These are phyloP conservation scores for Gossypioides kirkii DNA, from an alignment of 345 rosid genomes.

Conservation along the genomic window DNA sequence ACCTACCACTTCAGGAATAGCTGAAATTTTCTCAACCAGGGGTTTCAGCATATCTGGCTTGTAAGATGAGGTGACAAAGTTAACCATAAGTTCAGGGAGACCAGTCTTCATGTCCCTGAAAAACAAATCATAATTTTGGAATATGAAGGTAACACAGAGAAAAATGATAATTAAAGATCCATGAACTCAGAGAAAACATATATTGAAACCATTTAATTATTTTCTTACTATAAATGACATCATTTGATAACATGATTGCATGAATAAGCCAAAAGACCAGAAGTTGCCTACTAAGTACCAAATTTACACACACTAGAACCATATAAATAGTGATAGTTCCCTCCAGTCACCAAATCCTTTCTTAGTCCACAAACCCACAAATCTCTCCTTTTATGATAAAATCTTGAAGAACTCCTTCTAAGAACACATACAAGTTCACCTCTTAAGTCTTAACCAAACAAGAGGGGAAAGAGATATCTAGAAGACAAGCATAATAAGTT, in stretches of 20 bases:
- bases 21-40: constrained; percentile 63
- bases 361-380: neutral
- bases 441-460: neutral
- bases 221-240: neutral
- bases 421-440: neutral
- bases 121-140: constrained; percentile 20
- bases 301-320: neutral
- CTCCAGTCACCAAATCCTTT: neutral
- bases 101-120: constrained; percentile 64
- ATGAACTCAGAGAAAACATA: constrained; percentile 6
- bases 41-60: constrained; percentile 82
- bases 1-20: constrained; percentile 86
- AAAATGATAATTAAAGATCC: neutral
- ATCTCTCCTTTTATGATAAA: neutral
- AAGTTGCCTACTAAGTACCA: neutral
- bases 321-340: neutral
- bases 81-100: constrained; percentile 77
- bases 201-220: neutral
- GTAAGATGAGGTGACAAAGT: constrained; percentile 83
- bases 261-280: neutral
- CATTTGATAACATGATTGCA: neutral
- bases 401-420: neutral
- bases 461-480: neutral
- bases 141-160: neutral
- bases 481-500: neutral